Conservation (phyloP, 768 basidiomycete species). For the Kwoniella dejecticola region DNA sequence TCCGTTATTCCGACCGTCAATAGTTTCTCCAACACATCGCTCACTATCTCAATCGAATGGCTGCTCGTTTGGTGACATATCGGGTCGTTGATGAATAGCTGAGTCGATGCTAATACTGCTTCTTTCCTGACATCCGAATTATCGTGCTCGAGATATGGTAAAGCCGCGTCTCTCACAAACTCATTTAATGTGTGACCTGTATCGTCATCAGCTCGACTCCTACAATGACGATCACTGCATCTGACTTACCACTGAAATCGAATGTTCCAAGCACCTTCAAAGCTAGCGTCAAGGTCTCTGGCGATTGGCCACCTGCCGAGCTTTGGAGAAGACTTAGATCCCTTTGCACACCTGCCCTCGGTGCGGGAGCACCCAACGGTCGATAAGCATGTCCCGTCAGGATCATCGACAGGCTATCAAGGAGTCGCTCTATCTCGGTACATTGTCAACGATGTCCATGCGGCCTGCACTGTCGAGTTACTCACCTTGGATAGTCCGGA, state of each 20-base stretch:
- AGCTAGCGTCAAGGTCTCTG: conserved; percentile 64
- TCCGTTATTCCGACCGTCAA: conserved; percentile 94
- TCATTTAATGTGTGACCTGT: conserved; percentile 90
- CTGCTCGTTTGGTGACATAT: conserved; percentile 95
- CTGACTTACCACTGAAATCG: conserved; percentile 78
- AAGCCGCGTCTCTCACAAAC: conserved; percentile 85
- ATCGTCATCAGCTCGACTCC: not conserved
- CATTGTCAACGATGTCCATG: not conserved
- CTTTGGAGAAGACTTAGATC: conserved; percentile 37
- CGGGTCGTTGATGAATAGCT: conserved; percentile 87
- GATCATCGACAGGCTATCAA: conserved; percentile 79
- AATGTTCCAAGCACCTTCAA: conserved; percentile 84
- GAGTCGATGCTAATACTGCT: conserved; percentile 88
- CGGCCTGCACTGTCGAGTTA: not conserved
- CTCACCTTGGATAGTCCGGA: conserved; percentile 87
- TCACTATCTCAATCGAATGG: conserved; percentile 94
- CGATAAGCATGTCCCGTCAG: conserved; percentile 83
- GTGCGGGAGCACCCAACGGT: conserved; percentile 79
- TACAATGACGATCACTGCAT: not conserved
- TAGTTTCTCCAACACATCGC: conserved; percentile 95
- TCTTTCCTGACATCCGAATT: conserved; percentile 81
- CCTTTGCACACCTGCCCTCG: conserved; percentile 56
- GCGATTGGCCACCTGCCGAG: conserved; percentile 17
- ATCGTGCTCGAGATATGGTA: conserved; percentile 94
- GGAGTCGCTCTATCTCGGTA: conserved; percentile 69